Evolutionary conservation across 2,329 filamentous ascomycete genomes (phyloP).

Genomic region (Cladosporium sp.): DNA sequence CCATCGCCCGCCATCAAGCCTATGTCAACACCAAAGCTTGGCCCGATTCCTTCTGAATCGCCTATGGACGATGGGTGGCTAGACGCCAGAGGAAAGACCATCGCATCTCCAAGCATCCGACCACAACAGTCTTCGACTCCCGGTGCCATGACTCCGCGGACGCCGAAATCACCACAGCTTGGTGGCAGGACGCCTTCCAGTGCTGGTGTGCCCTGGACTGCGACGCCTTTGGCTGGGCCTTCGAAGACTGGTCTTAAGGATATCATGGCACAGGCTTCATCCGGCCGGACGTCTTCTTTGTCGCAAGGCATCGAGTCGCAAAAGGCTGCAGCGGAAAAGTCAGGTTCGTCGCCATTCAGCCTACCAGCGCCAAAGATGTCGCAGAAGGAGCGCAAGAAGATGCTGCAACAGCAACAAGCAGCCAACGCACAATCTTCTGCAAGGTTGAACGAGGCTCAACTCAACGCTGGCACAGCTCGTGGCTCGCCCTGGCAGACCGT

Average conservation of each 20-base stretch:
- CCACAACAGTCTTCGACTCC: constrained; percentile 28
- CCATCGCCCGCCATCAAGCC: constrained; percentile 33
- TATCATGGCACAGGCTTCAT: constrained; percentile 67
- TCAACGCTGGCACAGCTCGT: constrained; percentile 14
- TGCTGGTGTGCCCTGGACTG: constrained; percentile 53
- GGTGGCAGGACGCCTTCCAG: constrained; percentile 28
- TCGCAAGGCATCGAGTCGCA: constrained; percentile 39
- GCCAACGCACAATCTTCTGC: constrained; percentile 30
- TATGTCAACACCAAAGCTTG: constrained; percentile 29
- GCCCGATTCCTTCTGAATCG: constrained; percentile 28
- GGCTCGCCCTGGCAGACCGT: constrained; percentile 62
- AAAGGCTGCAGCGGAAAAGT: constrained; percentile 32
- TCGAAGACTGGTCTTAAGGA: constrained; percentile 70
- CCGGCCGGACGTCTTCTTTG: constrained; percentile 45
- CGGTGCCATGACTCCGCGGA: constrained; percentile 31
- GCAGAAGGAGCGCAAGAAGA: constrained; percentile 87
- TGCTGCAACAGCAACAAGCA: constrained; percentile 64
- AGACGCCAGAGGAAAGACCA: constrained; percentile 41
- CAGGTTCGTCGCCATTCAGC: constrained; percentile 30
- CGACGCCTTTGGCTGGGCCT: constrained; percentile 54
- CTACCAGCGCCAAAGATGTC: constrained; percentile 65
- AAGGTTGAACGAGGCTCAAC: constrained; percentile 24
- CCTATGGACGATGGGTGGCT: constrained; percentile 41
- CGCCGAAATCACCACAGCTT: constrained; percentile 35
- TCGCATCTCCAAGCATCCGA: constrained; percentile 23